Evolutionary conservation across 768 basidiomycete genomes (phyloP), one percentile per base, ranked within the genome.

Genomic region (Leccinum uliginosum): DNA sequence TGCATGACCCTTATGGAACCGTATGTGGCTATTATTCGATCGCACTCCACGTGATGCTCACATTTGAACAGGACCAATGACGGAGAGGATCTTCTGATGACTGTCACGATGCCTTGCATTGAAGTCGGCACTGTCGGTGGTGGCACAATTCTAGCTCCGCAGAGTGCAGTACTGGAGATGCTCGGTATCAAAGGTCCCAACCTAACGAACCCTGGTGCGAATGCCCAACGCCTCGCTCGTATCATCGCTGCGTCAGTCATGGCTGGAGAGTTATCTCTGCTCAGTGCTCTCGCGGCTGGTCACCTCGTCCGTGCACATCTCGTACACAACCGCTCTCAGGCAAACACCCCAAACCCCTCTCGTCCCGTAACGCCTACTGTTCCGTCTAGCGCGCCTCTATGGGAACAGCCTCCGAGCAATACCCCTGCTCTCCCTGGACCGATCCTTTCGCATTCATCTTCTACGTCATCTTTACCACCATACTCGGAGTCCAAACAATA

Each of bases 1-100:
- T 99, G 97, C 73, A 96, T 99, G 79, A 99, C 97, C 1, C 76
- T 98, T 48, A 98, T 99, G 96, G 97, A 99, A 73, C 86, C 94
- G 89, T 97, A 71, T 73, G 92, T 63, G 54, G 43, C 35, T 53
- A 12, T 51, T 43, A 24, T 59, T 27, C 52, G 38, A 50, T 52
- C 17, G 1, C 30, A 19, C 62, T 21, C 55, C 51, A n/a, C n/a
- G 55, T 4, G 30, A 48, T 24, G 8, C 62, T 56, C 50, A n/a
- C 62, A 2, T 50, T 45, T 47, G 2, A 27, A 51, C 49, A 95
- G 92, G 57, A 87, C 82, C 17, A 97, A 98, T 73, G 81, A 87
- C 59, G 93, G 90, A 51, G 78, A 91, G 63, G 97, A 99, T 68
- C 80, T 98, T 3, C 81, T 98, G 53, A 85, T 99, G 77, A 94